Base-by-base conservation (phyloP, 2,329 filamentous ascomycete genomes). In the Chrysoporthe puriensis region DNA sequence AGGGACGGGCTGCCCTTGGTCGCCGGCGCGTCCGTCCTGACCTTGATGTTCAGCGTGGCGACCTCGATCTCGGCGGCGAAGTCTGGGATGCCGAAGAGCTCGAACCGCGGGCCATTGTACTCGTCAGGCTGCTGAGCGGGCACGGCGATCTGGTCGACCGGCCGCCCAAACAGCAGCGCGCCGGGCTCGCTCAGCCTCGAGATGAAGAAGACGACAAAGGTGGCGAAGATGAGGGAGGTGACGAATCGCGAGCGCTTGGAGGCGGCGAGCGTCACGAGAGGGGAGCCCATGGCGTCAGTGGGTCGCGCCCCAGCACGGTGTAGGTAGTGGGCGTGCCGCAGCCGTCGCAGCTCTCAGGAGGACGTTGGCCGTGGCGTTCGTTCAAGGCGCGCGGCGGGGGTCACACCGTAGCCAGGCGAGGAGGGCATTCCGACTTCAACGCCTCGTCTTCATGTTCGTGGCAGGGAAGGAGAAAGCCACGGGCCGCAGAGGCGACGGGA, bases 1-100 rank as follows among this genome's bases (percentile, higher is more conserved):
- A 57, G 21, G 46, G 36, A 60, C 6, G 60, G 50, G 4, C 50
- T 34, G 64, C 64, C 64, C 14, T 62, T 50, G 16, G 63, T 61
- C 18, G 58, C 34, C 34, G 48, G 46, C 61, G 42, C 26, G 43
- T 64, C 58, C n/a, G 40, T 8, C 62, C 54, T 68, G 62, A 64
- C 62, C 48, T 67, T 69, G 62, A 69, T 63, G 18, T 67, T 69
- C 14, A 69, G 58, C 21, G 65, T 68, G 11, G 66, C 59, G 14
- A 65, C 48, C 32, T 69, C 68, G 26, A 69, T 59, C 8, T 62
- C 62, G 9, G 54, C 62, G 4, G 62, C 68, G 16, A 69, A 69
- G 60, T 65, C 62, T 5, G 21, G 11, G 8, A 69, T 64, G 66
- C 68, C 68, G 36, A 69, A 68, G 26, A 69, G 60, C 52, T 69